Percentiles rank a stretch among this genome's conserved stretches.
phyloP scores from a whole-genome alignment of 805 yeast species.

The Candida silvicultrix region DNA sequence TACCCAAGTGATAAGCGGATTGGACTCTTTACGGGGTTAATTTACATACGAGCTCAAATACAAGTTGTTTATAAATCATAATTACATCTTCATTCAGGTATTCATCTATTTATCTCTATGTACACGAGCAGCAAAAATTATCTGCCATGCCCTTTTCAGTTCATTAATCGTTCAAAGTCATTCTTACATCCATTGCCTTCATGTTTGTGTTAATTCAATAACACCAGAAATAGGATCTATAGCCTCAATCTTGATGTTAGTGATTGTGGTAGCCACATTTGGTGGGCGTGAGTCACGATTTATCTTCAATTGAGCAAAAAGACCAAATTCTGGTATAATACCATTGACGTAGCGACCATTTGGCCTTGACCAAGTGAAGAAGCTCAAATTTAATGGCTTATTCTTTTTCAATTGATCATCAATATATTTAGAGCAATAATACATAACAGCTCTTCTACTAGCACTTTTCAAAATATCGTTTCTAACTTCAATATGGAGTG shows the following conservation, averaged over 20 bases:
- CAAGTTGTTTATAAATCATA: too few relatives aligned
- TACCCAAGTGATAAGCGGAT: too few relatives aligned
- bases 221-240: slow-evolving; percentile 39
- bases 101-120: background rate
- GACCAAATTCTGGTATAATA: slow-evolving; percentile 22
- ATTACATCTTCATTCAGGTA: too few relatives aligned
- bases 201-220: slow-evolving; percentile 23
- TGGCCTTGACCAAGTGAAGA: slow-evolving; percentile 37
- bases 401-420: slow-evolving; percentile 10
- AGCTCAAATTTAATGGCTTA: slow-evolving; percentile 18
- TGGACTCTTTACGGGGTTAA: too few relatives aligned
- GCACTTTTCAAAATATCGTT: slow-evolving; percentile 31
- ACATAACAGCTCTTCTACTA: slow-evolving; percentile 24
- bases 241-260: slow-evolving; percentile 31
- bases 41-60: too few relatives aligned
- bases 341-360: slow-evolving; percentile 29
- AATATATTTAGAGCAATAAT: slow-evolving; percentile 30
- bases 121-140: background rate
- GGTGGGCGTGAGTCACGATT: slow-evolving; percentile 24
- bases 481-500: slow-evolving; percentile 38
- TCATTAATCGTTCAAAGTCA: background rate
- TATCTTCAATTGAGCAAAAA: slow-evolving; percentile 25
- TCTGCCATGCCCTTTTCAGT: background rate
- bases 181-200: background rate
- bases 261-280: slow-evolving; percentile 37